These are phyloP conservation scores for Colletotrichum salicis DNA, from an alignment of 2,329 filamentous ascomycete genomes.

Conservation along the genomic window DNA sequence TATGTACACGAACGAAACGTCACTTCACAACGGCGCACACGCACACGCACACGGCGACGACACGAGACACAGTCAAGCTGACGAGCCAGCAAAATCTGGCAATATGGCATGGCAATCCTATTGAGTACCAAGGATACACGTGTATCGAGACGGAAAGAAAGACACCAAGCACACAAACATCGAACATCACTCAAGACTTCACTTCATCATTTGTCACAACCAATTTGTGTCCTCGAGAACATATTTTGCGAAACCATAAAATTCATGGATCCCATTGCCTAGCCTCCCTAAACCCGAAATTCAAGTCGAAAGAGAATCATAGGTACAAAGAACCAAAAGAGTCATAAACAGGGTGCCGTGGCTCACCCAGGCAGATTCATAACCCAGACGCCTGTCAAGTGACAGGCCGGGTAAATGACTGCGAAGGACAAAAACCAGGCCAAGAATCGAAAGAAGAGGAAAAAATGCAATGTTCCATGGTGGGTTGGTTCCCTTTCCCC, in stretches of 20 bases:
- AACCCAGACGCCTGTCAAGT: neutral
- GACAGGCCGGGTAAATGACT: neutral
- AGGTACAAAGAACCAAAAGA: constrained; percentile 33
- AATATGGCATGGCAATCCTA: neutral
- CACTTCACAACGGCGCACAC: neutral
- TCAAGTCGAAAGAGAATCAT: constrained; percentile 20
- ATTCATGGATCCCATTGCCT: constrained; percentile 20
- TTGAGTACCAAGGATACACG: neutral
- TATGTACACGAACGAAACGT: neutral
- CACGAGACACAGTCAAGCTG: neutral
- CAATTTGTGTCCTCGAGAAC: neutral
- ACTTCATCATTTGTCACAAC: neutral
- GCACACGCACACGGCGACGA: no score
- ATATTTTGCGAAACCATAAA: neutral
- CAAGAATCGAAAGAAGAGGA: constrained; percentile 25
- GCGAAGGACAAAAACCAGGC: neutral
- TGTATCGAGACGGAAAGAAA: neutral
- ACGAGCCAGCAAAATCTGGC: neutral
- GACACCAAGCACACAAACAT: neutral
- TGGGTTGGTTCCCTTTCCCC: constrained; percentile 25
- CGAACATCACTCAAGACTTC: neutral
- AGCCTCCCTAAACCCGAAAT: constrained; percentile 30
- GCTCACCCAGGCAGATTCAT: neutral
- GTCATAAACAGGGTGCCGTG: constrained; percentile 13
- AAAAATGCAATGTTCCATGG: constrained; percentile 30